Conservation (phyloP, 768 basidiomycete species). For the Austroboletus eburneus region DNA sequence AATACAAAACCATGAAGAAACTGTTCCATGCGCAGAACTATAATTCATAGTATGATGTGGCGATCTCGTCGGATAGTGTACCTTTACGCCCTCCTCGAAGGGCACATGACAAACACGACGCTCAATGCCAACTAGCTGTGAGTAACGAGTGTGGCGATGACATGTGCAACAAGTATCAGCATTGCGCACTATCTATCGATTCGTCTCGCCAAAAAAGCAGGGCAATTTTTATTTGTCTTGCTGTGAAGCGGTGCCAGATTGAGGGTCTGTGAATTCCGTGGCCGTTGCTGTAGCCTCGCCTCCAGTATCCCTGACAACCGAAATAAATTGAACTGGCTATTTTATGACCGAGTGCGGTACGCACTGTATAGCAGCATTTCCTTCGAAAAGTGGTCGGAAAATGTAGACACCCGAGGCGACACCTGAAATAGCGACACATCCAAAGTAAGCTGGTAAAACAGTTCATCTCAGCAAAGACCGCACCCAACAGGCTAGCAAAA, state of each 20-base stretch:
- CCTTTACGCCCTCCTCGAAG: constrained; percentile 9
- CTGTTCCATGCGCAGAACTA: constrained; percentile 1
- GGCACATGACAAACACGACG: constrained; percentile 11
- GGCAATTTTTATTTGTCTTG: constrained; percentile 10
- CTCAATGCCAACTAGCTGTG: neutral
- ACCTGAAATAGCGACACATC: constrained; percentile 34
- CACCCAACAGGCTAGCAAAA: constrained; percentile 58
- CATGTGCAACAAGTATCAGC: neutral
- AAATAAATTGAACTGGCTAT: constrained; percentile 1
- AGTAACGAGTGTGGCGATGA: neutral
- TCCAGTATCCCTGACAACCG: constrained; percentile 11
- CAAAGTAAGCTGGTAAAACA: constrained; percentile 1
- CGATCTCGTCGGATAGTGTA: constrained; percentile 6
- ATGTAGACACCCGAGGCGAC: constrained; percentile 62
- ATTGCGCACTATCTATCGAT: neutral
- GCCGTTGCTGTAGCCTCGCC: neutral
- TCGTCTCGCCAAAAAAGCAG: neutral
- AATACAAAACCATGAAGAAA: constrained; percentile 6
- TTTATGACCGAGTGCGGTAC: neutral
- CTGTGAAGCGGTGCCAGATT: constrained; percentile 1
- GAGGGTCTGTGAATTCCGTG: constrained; percentile 4
- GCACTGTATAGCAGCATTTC: constrained; percentile 12
- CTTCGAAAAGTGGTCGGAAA: constrained; percentile 48
- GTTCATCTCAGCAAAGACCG: neutral
- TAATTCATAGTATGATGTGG: too few species aligned